phyloP scores from a whole-genome alignment of 495 filamentous ascomycete genomes.

The Aspergillus cristatus region DNA sequence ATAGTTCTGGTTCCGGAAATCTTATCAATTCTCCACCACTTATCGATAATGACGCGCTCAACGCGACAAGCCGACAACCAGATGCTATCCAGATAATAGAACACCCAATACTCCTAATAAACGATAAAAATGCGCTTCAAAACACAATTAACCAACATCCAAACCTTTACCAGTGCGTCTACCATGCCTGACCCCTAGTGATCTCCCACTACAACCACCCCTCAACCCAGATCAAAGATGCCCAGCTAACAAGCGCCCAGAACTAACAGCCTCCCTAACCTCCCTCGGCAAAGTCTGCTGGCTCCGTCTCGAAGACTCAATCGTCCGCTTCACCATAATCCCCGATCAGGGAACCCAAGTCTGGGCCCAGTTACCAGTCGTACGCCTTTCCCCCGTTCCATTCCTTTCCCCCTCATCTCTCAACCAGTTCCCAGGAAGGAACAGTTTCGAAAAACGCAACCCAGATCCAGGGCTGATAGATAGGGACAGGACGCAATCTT shows the following conservation, averaged over 20 bases:
- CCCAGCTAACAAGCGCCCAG: constrained; percentile 31
- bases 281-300: constrained; percentile 89
- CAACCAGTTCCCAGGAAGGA: not conserved
- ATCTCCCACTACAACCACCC: too few species aligned
- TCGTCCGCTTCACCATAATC: constrained; percentile 88
- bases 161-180: constrained; percentile 70
- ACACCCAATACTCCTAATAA: too few species aligned
- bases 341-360: constrained; percentile 91
- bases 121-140: constrained; percentile 61
- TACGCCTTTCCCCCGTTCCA: constrained; percentile 36
- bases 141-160: constrained; percentile 68
- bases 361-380: constrained; percentile 60
- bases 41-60: too few species aligned
- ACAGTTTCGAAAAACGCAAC: constrained; percentile 1
- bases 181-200: too few species aligned
- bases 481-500: constrained; percentile 77
- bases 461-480: not conserved
- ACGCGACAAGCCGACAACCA: constrained; percentile 5
- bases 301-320: constrained; percentile 79
- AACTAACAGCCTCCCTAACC: constrained; percentile 73
- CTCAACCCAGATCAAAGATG: too few species aligned
- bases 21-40: too few species aligned
- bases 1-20: too few species aligned
- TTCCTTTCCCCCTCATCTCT: not conserved
- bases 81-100: too few species aligned